phyloP scores from a whole-genome alignment of 176 grass and related monocot species.

The Eragrostis curvula region DNA sequence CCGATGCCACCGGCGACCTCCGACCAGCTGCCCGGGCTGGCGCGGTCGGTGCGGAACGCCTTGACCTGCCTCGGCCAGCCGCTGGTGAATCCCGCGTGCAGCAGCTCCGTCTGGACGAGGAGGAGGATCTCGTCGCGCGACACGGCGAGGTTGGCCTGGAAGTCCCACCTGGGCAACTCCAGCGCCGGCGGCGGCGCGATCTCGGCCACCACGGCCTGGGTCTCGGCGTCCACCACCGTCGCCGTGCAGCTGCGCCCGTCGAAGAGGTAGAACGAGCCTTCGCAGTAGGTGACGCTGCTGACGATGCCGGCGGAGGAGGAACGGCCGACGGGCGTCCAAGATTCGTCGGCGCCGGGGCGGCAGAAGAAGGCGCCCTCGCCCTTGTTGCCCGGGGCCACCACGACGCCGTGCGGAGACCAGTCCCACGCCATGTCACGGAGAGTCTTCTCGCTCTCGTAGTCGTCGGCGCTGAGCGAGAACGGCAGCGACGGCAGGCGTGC shows the following conservation, averaged over 20 bases:
- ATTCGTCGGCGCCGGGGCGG: background rate
- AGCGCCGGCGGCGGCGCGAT: conserved; percentile 1
- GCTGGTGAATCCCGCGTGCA: background rate
- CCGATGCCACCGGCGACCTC: conserved; percentile 16
- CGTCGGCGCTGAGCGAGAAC: too few species aligned
- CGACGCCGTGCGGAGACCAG: too few species aligned
- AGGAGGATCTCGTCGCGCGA: conserved; percentile 18
- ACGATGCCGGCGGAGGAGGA: background rate
- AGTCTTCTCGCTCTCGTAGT: too few species aligned
- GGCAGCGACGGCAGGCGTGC: background rate
- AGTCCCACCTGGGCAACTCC: too few species aligned
- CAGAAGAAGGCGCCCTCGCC: background rate
- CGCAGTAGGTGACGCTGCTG: too few species aligned
- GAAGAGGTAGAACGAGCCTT: background rate
- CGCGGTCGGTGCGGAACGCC: conserved; percentile 11
- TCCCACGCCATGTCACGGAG: too few species aligned
- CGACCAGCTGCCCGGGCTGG: background rate
- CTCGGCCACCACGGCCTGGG: background rate
- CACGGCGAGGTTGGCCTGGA: background rate
- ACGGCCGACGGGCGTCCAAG: background rate
- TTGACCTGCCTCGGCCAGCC: background rate
- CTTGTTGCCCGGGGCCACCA: too few species aligned
- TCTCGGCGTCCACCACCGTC: conserved; percentile 5
- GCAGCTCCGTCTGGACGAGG: conserved; percentile 16
- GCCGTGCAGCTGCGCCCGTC: background rate